These are phyloP conservation scores for Iodosphaeria phyllophila DNA, from an alignment of 2,329 filamentous ascomycete species.

Conservation along the genomic window DNA sequence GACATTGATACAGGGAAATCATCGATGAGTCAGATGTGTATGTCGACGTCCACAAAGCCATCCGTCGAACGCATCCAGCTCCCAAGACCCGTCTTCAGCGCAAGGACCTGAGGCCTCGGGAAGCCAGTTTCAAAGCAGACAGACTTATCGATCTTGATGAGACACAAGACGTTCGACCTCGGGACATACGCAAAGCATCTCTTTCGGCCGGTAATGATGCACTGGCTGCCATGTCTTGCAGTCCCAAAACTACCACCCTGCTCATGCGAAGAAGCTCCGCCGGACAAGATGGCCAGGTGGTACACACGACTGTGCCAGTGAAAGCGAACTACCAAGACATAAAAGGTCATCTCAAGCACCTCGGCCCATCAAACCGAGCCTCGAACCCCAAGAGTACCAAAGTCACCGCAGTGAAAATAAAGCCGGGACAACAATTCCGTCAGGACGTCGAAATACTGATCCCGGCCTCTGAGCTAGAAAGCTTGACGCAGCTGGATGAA, in stretches of 20 bases:
- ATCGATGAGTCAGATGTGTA: constrained; percentile 98
- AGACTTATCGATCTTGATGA: constrained; percentile 23
- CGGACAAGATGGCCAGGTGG: constrained; percentile 30
- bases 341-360: constrained; percentile 41
- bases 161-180: constrained; percentile 10
- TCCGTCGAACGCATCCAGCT: constrained; percentile 70
- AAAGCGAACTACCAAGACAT: constrained; percentile 44
- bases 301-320: constrained; percentile 30
- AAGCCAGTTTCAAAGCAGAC: constrained; percentile 11
- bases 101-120: constrained; percentile 16
- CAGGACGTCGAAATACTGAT: constrained; percentile 5
- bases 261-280: constrained; percentile 39
- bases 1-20: constrained; percentile 77
- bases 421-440: constrained; percentile 18
- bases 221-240: constrained; percentile 20
- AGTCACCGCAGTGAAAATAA: constrained; percentile 48
- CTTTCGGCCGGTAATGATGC: constrained; percentile 18
- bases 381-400: constrained; percentile 43
- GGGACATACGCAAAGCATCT: constrained; percentile 15
- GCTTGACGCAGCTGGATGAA: no score
- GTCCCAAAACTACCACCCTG: constrained; percentile 36
- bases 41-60: constrained; percentile 95
- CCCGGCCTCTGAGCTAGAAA: not conserved
- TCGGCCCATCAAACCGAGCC: constrained; percentile 49
- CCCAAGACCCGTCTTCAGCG: constrained; percentile 45